Base-by-base conservation (phyloP, 768 basidiomycete species). In the Boletus sp. region DNA sequence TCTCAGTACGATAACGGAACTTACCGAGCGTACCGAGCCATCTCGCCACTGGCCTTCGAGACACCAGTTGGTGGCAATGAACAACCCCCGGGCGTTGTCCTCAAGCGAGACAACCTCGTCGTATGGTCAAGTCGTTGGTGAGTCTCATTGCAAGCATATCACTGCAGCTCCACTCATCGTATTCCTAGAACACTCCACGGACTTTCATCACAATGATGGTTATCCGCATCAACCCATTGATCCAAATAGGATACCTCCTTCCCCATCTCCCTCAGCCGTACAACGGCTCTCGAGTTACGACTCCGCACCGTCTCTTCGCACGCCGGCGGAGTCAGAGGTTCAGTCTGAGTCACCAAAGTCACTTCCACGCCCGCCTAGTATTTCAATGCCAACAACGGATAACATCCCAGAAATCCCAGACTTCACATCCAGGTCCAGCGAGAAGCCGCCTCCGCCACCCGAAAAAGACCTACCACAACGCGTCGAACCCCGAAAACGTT, bases 221-320 rank as follows among this genome's bases (percentile, higher is more conserved):
- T 24, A 64, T 57, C 48, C 50, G 30, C 47, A 41, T 15, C 63
- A 48, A 15, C 65, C 71, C 12, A 48, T 71, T 46, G 80, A 86
- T 69, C 85, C 86, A 30, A 84, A 87, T 58, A 73, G 70, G 11
- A 84, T 85, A 54, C 78, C 80, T 20, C 80, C 83, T 18, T 89
- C 89, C 12, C 88, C 87, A 40, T 83, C 89, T 24, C 76, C 73
- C 2, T 89, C 88, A 20, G 88, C 89, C 17, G 64, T 87, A n/a
- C 76, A 80, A 37, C 75, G 81, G 32, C 75, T 89, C 33, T 84
- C 87, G 12, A 75, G 74, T 35, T 81, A 81, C 50, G 84, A 87
- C 59, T 76, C 78, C 51, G 77, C 82, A 7, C 84, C 84, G 37
- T 84, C 85, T 18, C 73, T 80, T 64, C 71, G 73, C 58, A 76